phyloP scores from a whole-genome alignment of 1,284 basidiomycete species.

The Pascua guehoae region DNA sequence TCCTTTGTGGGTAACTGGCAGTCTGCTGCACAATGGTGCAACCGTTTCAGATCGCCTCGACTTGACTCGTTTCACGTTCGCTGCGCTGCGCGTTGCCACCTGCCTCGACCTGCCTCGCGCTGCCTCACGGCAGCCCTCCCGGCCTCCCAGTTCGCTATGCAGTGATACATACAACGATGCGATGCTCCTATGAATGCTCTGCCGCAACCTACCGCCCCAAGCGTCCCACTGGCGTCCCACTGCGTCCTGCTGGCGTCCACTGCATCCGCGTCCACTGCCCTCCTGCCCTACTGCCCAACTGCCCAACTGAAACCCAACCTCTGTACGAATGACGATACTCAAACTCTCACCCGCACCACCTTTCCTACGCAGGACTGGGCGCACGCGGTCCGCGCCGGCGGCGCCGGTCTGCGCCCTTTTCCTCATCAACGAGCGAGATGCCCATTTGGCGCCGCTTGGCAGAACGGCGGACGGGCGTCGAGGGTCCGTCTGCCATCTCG shows the following conservation, averaged over 20 bases:
- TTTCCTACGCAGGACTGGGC: not conserved
- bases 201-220: not conserved
- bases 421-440: slow-evolving; percentile 1
- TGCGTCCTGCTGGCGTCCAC: not conserved
- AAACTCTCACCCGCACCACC: too few species aligned
- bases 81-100: too few species aligned
- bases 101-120: too few species aligned
- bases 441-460: slow-evolving; percentile 15
- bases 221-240: not conserved
- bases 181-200: not conserved
- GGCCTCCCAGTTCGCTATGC: slow-evolving; percentile 5
- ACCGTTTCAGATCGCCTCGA: too few species aligned
- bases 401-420: not conserved
- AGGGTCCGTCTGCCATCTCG: slow-evolving; percentile 12
- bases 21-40: too few species aligned
- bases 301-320: too few species aligned
- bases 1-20: too few species aligned
- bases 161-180: slow-evolving; percentile 11
- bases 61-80: too few species aligned
- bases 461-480: slow-evolving; percentile 10
- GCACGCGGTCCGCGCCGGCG: slow-evolving; percentile 1
- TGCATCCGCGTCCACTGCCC: not conserved
- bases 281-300: not conserved
- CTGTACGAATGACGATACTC: too few species aligned
- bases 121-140: not conserved